phyloP scores from a whole-genome alignment of 2,329 filamentous ascomycete genomes.

The Drechmeria coniospora region DNA sequence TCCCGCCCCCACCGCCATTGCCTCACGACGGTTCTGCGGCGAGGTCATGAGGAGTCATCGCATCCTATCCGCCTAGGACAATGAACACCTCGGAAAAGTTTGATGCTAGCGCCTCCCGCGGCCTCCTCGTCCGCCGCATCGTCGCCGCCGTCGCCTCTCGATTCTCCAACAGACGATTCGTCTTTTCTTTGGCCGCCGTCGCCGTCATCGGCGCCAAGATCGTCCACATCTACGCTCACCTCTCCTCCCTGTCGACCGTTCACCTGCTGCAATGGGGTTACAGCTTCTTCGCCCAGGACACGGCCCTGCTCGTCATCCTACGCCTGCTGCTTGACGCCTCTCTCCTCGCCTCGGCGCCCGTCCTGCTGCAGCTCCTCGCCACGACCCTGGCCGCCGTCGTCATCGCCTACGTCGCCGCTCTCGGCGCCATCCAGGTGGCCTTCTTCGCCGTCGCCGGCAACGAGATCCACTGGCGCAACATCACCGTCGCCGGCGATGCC shows the following conservation, averaged over 20 bases:
- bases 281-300: constrained; percentile 16
- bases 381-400: constrained; percentile 8
- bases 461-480: constrained; percentile 16
- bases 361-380: constrained; percentile 2
- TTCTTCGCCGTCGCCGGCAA: constrained; percentile 11
- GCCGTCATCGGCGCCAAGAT: constrained; percentile 13
- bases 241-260: constrained; percentile 10
- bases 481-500: constrained; percentile 13
- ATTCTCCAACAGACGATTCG: constrained; percentile 12
- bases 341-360: background rate
- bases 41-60: too few relatives aligned
- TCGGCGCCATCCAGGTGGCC: constrained; percentile 7
- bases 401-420: background rate
- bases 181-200: constrained; percentile 12
- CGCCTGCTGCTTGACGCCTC: constrained; percentile 12
- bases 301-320: constrained; percentile 12
- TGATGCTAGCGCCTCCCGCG: too few relatives aligned
- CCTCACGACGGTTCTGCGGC: too few relatives aligned
- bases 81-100: too few relatives aligned
- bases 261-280: constrained; percentile 13
- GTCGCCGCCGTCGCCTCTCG: too few relatives aligned
- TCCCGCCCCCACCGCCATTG: too few relatives aligned
- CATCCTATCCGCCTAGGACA: too few relatives aligned
- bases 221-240: constrained; percentile 13
- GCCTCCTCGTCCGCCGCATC: too few relatives aligned